Evolutionary conservation across 2,329 filamentous ascomycete species (phyloP).

Genomic region (Epichloe hybrida): DNA sequence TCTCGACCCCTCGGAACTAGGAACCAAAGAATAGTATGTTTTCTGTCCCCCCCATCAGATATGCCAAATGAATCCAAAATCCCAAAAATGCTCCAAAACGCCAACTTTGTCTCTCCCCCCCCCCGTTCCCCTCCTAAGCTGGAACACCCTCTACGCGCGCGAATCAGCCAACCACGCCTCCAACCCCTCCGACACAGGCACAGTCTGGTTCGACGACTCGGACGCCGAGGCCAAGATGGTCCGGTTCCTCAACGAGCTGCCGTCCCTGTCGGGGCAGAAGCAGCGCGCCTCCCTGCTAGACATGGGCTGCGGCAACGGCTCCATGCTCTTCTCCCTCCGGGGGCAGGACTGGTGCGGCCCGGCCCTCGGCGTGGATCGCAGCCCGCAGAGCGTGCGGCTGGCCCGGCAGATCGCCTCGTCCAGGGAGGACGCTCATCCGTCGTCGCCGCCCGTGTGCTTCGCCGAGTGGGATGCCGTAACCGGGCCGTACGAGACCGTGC

Average conservation of each 20-base stretch:
- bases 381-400: conserved; percentile 57
- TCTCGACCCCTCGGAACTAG: conserved; percentile 65
- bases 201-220: conserved; percentile 93
- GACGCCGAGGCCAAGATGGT: conserved; percentile 74
- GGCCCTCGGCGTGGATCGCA: conserved; percentile 86
- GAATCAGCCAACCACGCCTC: conserved; percentile 59
- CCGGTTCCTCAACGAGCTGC: conserved; percentile 15
- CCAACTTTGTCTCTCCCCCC: neutral
- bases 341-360: conserved; percentile 49
- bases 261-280: conserved; percentile 3
- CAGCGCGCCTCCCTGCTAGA: conserved; percentile 56
- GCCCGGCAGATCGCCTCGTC: conserved; percentile 47
- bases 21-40: conserved; percentile 84
- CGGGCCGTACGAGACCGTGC: conserved; percentile 23
- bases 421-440: too few relatives aligned
- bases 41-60: conserved; percentile 1
- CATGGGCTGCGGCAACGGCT: conserved; percentile 87
- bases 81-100: neutral
- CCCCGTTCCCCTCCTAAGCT: too few relatives aligned
- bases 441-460: conserved; percentile 32
- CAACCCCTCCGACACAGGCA: conserved; percentile 69
- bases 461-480: conserved; percentile 50
- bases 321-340: conserved; percentile 70
- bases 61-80: too few relatives aligned
- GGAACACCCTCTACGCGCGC: conserved; percentile 59